phyloP scores from a whole-genome alignment of 1,284 basidiomycete genomes.

The Phylloporus gajari region DNA sequence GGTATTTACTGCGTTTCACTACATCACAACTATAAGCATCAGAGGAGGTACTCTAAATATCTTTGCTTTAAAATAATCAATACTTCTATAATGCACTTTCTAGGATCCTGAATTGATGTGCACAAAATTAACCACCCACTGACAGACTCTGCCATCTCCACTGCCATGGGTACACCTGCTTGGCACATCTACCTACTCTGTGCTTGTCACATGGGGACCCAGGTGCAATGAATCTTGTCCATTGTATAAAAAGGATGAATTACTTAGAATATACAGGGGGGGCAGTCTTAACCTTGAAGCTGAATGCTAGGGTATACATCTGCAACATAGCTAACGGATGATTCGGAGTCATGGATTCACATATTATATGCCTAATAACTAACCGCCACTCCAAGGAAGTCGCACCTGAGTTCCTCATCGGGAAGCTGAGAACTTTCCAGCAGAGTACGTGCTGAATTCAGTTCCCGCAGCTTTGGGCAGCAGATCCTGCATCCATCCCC shows the following conservation, averaged over 20 bases:
- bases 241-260: constrained; percentile 88
- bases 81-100: constrained; percentile 77
- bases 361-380: too few species aligned
- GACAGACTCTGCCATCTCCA: constrained; percentile 65
- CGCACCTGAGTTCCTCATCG: too few species aligned
- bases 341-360: too few species aligned
- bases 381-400: too few species aligned
- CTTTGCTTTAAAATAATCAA: constrained; percentile 66
- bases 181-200: constrained; percentile 80
- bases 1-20: too few species aligned
- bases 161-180: constrained; percentile 61
- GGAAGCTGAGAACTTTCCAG: too few species aligned
- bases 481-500: too few species aligned
- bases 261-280: constrained; percentile 86
- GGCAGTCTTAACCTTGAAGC: constrained; percentile 85
- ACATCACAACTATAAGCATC: too few species aligned
- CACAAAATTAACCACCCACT: constrained; percentile 71
- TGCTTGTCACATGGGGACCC: constrained; percentile 65
- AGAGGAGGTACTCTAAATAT: constrained; percentile 13
- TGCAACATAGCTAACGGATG: constrained; percentile 69
- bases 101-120: constrained; percentile 88
- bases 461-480: too few species aligned
- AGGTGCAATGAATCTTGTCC: constrained; percentile 74
- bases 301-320: constrained; percentile 84
- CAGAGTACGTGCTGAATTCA: too few species aligned